phyloP scores from a whole-genome alignment of 2,329 filamentous ascomycete genomes.

The Monosporascus sp. region DNA sequence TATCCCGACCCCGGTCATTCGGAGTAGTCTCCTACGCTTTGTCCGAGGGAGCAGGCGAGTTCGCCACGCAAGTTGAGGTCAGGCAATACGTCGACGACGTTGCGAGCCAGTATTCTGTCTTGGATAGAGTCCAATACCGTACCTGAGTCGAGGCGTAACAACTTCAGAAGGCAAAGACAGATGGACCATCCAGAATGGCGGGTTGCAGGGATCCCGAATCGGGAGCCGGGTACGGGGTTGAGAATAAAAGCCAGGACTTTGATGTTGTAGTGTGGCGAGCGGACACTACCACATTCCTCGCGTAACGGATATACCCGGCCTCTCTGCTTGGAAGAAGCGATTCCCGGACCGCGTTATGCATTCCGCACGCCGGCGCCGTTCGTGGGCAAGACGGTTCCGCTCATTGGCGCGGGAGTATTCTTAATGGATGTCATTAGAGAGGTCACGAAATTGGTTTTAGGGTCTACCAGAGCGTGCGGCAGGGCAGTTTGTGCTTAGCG shows the following conservation, averaged over 20 bases:
- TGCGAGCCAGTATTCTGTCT: slow-evolving; percentile 43
- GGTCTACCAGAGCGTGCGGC: slow-evolving; percentile 49
- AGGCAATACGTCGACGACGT: slow-evolving; percentile 59
- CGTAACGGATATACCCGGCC: slow-evolving; percentile 55
- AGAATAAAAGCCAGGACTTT: slow-evolving; percentile 37
- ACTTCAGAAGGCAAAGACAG: slow-evolving; percentile 36
- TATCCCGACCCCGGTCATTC: slow-evolving; percentile 56
- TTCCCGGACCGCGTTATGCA: slow-evolving; percentile 54
- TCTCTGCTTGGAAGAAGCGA: slow-evolving; percentile 49
- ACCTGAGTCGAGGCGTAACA: slow-evolving; percentile 50
- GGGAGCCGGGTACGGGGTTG: slow-evolving; percentile 15
- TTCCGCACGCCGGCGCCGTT: slow-evolving; percentile 60
- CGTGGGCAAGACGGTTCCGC: slow-evolving; percentile 38
- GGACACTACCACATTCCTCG: slow-evolving; percentile 63
- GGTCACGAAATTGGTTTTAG: slow-evolving; percentile 29
- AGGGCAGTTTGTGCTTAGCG: slow-evolving; percentile 54
- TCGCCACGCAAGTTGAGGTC: slow-evolving; percentile 51
- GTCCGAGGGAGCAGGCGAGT: slow-evolving; percentile 54
- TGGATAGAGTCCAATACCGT: slow-evolving; percentile 46
- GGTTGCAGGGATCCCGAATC: slow-evolving; percentile 26
- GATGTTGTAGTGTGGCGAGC: slow-evolving; percentile 59
- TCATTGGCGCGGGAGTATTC: slow-evolving; percentile 48
- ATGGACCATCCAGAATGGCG: slow-evolving; percentile 50
- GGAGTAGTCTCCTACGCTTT: slow-evolving; percentile 45
- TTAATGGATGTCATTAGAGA: slow-evolving; percentile 39